These are phyloP conservation scores for Aureobasidium lini DNA, from an alignment of 2,329 filamentous ascomycete genomes.

Conservation along the genomic window DNA sequence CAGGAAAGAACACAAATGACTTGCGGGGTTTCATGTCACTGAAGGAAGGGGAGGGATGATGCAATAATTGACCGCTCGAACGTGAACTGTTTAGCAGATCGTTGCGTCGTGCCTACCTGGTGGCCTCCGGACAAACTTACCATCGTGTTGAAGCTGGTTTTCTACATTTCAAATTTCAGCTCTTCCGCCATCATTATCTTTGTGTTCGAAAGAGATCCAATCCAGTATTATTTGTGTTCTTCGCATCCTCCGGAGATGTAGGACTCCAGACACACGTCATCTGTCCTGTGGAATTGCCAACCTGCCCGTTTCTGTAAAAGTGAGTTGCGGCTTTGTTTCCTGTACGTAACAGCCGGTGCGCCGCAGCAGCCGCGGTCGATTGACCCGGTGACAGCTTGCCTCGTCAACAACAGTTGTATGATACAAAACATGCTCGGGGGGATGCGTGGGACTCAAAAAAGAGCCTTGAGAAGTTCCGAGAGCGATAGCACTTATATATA, in stretches of 20 bases:
- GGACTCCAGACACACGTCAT: neutral
- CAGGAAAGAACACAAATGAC: neutral
- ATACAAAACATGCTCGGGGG: neutral
- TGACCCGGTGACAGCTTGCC: neutral
- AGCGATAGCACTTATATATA: conserved; percentile 1
- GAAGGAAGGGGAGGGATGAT: neutral
- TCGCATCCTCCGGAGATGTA: conserved; percentile 1
- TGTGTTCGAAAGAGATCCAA: neutral
- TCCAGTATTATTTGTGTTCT: neutral
- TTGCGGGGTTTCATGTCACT: conserved; percentile 3
- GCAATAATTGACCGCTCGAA: neutral
- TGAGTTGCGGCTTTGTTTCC: neutral
- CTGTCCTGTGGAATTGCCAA: neutral
- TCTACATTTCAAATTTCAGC: neutral
- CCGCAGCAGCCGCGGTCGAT: neutral
- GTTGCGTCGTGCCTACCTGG: neutral
- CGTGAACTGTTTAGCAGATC: neutral
- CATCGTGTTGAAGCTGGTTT: neutral
- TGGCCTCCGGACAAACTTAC: neutral
- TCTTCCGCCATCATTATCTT: neutral
- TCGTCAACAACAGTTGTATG: neutral
- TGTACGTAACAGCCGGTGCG: conserved; percentile 12
- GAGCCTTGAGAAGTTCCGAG: neutral
- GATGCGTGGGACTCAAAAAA: neutral
- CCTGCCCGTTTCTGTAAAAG: conserved; percentile 8